Evolutionary conservation across 192 early-diverging fungal species (phyloP).

Genomic region (Rhizophlyctis rosea): DNA sequence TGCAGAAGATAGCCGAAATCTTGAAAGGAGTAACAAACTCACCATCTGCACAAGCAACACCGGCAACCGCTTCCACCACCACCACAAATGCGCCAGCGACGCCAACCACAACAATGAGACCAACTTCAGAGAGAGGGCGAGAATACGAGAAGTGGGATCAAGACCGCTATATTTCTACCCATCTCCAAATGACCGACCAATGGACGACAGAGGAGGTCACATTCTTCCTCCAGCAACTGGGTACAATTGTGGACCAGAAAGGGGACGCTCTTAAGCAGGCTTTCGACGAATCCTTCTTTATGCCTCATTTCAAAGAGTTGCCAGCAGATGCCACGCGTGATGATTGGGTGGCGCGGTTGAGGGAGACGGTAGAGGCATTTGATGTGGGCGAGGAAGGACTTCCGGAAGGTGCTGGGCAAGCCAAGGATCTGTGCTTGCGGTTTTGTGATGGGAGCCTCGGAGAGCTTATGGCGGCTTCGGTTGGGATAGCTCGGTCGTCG

Average conservation of each 20-base stretch:
- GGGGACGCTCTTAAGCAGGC: slow-evolving; percentile 18
- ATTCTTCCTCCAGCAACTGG: slow-evolving; percentile 32
- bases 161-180: slow-evolving; percentile 25
- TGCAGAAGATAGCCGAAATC: not conserved
- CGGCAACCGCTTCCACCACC: not conserved
- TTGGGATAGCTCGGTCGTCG: no score
- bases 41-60: not conserved
- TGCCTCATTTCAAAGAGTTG: slow-evolving; percentile 30
- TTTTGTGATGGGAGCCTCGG: slow-evolving; percentile 1
- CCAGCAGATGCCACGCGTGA: slow-evolving; percentile 1
- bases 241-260: slow-evolving; percentile 25
- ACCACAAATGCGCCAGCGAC: not conserved
- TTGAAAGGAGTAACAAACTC: not conserved
- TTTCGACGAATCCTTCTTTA: slow-evolving; percentile 31
- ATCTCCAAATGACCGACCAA: slow-evolving; percentile 16
- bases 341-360: slow-evolving; percentile 4
- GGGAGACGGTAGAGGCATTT: slow-evolving; percentile 29
- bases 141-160: slow-evolving; percentile 22
- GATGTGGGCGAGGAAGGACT: slow-evolving; percentile 4
- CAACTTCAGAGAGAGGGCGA: no score
- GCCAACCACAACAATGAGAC: not conserved
- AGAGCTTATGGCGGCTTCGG: no score
- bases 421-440: not conserved
- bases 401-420: not conserved
- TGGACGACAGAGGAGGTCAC: slow-evolving; percentile 47